Percentiles rank a stretch among this genome's conserved stretches.
Evolutionary conservation across 2,329 filamentous ascomycete genomes (phyloP).

Genomic region (Pseudogymnoascus sp.): DNA sequence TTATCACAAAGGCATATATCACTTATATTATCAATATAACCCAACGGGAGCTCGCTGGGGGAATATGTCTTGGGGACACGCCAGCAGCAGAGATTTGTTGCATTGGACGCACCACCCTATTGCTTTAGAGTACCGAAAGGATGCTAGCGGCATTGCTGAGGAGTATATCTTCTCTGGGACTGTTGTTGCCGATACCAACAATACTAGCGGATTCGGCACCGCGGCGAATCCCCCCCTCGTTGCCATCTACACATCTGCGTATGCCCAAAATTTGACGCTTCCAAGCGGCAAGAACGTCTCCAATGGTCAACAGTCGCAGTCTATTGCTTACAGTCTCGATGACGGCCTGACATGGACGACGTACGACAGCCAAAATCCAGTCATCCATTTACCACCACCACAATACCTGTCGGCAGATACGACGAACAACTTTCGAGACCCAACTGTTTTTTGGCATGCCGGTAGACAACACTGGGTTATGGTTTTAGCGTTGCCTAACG

Average conservation of each 20-base stretch:
- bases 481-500: slow-evolving; percentile 45
- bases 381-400: slow-evolving; percentile 41
- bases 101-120: slow-evolving; percentile 58
- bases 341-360: slow-evolving; percentile 53
- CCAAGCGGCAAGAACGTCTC: slow-evolving; percentile 27
- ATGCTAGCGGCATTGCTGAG: slow-evolving; percentile 31
- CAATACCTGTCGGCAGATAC: no score
- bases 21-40: slow-evolving; percentile 58
- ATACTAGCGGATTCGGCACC: slow-evolving; percentile 58
- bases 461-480: slow-evolving; percentile 46
- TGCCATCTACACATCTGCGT: slow-evolving; percentile 41
- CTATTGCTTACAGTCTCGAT: slow-evolving; percentile 53
- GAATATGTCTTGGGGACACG: slow-evolving; percentile 61
- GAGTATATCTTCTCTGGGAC: slow-evolving; percentile 46
- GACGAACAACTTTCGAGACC: slow-evolving; percentile 51
- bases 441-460: slow-evolving; percentile 53
- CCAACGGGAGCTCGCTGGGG: slow-evolving; percentile 41
- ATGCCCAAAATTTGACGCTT: slow-evolving; percentile 17
- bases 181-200: slow-evolving; percentile 51
- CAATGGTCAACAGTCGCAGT: slow-evolving; percentile 40
- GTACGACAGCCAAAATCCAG: slow-evolving; percentile 48
- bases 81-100: slow-evolving; percentile 53
- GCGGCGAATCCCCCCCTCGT: slow-evolving; percentile 53
- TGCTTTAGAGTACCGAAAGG: slow-evolving; percentile 34
- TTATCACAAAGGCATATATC: slow-evolving; percentile 49